Evolutionary conservation across 2,329 filamentous ascomycete genomes (phyloP), one percentile per base, ranked within the genome.

Genomic region (Hypoxylon sp.): DNA sequence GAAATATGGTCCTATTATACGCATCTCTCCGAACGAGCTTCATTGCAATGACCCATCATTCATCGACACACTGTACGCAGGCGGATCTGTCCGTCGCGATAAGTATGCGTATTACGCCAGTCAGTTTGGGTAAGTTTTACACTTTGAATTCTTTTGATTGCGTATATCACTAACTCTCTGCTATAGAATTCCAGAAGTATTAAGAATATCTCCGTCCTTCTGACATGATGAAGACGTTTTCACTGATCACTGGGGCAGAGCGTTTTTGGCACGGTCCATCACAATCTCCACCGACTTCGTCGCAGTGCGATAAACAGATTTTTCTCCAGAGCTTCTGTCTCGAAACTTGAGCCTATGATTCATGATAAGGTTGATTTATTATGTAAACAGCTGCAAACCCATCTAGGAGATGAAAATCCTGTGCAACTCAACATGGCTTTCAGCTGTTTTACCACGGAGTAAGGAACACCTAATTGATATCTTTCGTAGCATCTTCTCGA

Each of bases 21-120:
- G 80, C 9, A 81, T 81, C 37, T 81, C 76, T 48, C 79, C 80
- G 0, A 71, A 80, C 11, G 79, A 81, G 59, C 74, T 81, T 1
- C 80, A 81, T 66, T 80, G 78, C 70, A 74, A 74, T 9, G 77
- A 80, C 54, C 77, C 77, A 0, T 52, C 71, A 62, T 81, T 81
- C 47, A 72, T 73, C 26, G 79, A 81, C 24, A 78, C 80, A 19
- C 76, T 81, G 24, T 81, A 80, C 55, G 74, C 77, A 22, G 75
- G 74, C 0, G 71, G 65, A 3, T 59, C 67, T n/a, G 68, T 66
- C 53, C 60, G 62, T 35, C 63, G 74, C n/a, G 70, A 75, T 52
- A 75, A 75, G 51, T 69, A 68, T 46, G 44, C 63, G 53, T 71
- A 71, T 53, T 73, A 67, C 22, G 29, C 55, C 6, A 55, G 22